These are phyloP conservation scores for Cercospora janseana DNA, from an alignment of 2,329 filamentous ascomycete species.

Conservation along the genomic window DNA sequence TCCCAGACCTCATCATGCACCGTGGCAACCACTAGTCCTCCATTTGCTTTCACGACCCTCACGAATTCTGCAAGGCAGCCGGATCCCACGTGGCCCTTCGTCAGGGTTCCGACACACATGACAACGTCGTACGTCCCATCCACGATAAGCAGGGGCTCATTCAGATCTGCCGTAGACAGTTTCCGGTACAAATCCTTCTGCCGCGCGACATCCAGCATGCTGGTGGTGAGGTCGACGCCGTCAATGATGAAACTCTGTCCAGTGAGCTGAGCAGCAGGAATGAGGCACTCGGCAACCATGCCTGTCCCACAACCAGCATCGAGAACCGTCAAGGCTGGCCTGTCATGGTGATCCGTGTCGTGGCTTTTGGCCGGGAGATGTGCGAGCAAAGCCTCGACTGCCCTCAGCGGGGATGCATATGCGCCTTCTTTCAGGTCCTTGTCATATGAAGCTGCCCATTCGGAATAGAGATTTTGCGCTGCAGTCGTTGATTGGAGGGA, in stretches of 20 bases:
- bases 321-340: conserved; percentile 10
- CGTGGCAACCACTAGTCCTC: conserved; percentile 21
- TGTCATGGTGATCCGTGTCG: not conserved
- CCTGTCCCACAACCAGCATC: conserved; percentile 25
- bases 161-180: conserved; percentile 19
- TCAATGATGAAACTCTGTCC: conserved; percentile 14
- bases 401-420: conserved; percentile 17
- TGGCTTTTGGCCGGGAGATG: not conserved
- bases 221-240: conserved; percentile 20
- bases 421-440: conserved; percentile 7
- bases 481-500: conserved; percentile 7
- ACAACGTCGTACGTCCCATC: conserved; percentile 21
- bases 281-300: conserved; percentile 14
- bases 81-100: conserved; percentile 24
- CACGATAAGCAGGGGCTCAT: conserved; percentile 12
- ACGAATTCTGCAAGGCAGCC: conserved; percentile 18
- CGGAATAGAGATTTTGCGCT: conserved; percentile 20
- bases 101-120: conserved; percentile 23
- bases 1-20: conserved; percentile 25
- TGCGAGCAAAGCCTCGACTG: conserved; percentile 12
- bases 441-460: conserved; percentile 23
- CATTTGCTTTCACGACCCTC: conserved; percentile 13
- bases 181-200: conserved; percentile 16
- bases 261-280: not conserved
- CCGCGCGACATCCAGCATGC: conserved; percentile 18